Evolutionary conservation across 73 alveolate species (phyloP).

Genomic region (Urostyla sp.): DNA sequence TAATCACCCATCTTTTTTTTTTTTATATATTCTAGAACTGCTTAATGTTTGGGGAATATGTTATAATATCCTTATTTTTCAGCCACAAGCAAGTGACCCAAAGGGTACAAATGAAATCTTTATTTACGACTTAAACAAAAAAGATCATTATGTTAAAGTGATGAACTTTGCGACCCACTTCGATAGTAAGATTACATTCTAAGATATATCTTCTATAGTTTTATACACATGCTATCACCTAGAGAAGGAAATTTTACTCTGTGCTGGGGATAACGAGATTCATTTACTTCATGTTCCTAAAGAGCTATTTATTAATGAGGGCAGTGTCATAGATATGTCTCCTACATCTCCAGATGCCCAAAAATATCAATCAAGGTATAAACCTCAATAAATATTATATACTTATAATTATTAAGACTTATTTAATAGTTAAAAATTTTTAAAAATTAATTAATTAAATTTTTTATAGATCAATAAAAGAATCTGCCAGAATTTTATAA

Average conservation of each 20-base stretch:
- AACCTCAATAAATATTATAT: too few species aligned
- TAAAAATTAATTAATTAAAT: too few species aligned
- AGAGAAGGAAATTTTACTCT: neutral
- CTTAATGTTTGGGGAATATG: constrained; percentile 2
- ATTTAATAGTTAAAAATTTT: too few species aligned
- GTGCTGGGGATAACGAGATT: too few species aligned
- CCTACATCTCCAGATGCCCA: too few species aligned
- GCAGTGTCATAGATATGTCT: too few species aligned
- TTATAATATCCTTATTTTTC: neutral
- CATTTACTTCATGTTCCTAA: too few species aligned
- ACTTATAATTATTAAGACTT: too few species aligned
- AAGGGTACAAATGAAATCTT: neutral
- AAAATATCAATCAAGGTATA: too few species aligned
- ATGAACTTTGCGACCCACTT: neutral
- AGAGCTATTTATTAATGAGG: too few species aligned
- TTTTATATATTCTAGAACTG: neutral
- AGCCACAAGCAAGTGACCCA: neutral
- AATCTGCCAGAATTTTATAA: too few species aligned
- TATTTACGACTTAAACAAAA: neutral
- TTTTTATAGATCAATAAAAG: too few species aligned
- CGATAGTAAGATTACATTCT: neutral
- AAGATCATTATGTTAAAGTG: neutral
- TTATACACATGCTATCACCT: neutral
- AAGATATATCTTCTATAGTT: neutral
- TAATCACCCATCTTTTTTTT: neutral